Evolutionary conservation across 768 basidiomycete genomes (phyloP).

Genomic region (Lepiota venenata): DNA sequence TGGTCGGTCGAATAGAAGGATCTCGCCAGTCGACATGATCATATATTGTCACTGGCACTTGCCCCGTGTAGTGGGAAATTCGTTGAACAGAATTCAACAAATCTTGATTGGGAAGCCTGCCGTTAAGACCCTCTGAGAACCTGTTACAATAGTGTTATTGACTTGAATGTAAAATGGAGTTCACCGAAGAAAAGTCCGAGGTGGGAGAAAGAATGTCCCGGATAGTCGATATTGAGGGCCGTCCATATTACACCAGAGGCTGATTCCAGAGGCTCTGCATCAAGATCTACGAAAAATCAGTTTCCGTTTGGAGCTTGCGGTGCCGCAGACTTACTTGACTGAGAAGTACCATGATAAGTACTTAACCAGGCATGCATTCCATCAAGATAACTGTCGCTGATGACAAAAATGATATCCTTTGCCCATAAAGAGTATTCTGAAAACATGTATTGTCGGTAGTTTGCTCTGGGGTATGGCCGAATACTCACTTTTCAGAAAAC

Average conservation of each 20-base stretch:
- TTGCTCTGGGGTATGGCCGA: neutral
- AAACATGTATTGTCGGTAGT: neutral
- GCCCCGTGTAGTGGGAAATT: constrained; percentile 69
- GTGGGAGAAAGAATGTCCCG: constrained; percentile 95
- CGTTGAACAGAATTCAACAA: constrained; percentile 77
- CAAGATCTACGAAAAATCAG: constrained; percentile 46
- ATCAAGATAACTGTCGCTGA: constrained; percentile 85
- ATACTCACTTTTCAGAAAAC: constrained; percentile 73
- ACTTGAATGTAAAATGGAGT: constrained; percentile 18
- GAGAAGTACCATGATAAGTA: constrained; percentile 70
- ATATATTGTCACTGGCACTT: constrained; percentile 78
- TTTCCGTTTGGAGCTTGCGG: neutral
- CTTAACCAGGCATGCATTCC: constrained; percentile 93
- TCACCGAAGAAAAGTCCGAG: constrained; percentile 92
- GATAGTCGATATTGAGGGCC: constrained; percentile 91
- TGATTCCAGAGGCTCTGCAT: constrained; percentile 57
- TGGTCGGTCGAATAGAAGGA: constrained; percentile 22
- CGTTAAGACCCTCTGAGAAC: constrained; percentile 85
- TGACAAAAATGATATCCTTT: constrained; percentile 87
- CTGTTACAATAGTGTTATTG: constrained; percentile 3
- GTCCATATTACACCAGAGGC: constrained; percentile 94
- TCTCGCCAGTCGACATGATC: constrained; percentile 62
- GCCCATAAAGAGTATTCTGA: constrained; percentile 90
- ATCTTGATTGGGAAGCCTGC: constrained; percentile 94
- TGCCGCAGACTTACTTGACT: constrained; percentile 47